These are phyloP conservation scores for Rosa hybrid DNA, from an alignment of 331 rosid genomes.

Conservation along the genomic window DNA sequence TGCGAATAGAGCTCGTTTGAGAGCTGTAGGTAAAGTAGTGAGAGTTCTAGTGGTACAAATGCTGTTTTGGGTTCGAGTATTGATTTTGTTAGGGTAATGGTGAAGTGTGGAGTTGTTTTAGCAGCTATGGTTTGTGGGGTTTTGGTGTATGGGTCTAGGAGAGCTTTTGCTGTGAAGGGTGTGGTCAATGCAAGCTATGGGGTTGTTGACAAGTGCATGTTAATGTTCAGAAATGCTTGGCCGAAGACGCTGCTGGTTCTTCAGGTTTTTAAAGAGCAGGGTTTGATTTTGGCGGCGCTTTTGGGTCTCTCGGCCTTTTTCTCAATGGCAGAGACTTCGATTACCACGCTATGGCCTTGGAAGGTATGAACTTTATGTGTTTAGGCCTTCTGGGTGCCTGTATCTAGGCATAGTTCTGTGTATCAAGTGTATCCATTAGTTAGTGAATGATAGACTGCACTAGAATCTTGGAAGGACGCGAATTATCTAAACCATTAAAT, in stretches of 20 bases:
- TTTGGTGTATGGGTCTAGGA: background rate
- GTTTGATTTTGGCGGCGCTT: slow-evolving; percentile 75
- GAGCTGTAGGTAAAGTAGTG: slow-evolving; percentile 38
- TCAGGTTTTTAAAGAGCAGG: slow-evolving; percentile 85
- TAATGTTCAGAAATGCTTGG: slow-evolving; percentile 77
- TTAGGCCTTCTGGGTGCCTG: background rate
- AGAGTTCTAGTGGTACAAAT: slow-evolving; percentile 29
- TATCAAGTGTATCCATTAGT: background rate
- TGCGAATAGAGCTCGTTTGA: too few species aligned
- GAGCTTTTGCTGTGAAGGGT: slow-evolving; percentile 70
- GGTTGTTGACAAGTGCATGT: slow-evolving; percentile 65
- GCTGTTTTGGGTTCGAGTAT: slow-evolving; percentile 37
- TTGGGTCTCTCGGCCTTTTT: slow-evolving; percentile 95
- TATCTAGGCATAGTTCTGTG: too few species aligned
- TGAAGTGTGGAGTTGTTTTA: too few species aligned
- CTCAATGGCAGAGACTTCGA: slow-evolving; percentile 98
- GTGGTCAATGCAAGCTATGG: slow-evolving; percentile 71
- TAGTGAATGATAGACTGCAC: background rate
- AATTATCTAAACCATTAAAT: background rate
- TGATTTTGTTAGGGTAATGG: slow-evolving; percentile 25
- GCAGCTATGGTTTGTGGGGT: too few species aligned
- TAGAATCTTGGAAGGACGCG: background rate
- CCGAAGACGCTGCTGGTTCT: slow-evolving; percentile 75
- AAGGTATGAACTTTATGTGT: slow-evolving; percentile 49
- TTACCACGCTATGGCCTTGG: slow-evolving; percentile 99